A percentile compares a stretch with the other conserved stretches of the same genome.
phyloP scores from a whole-genome alignment of 768 basidiomycete genomes.

The Symmetrospora coprosmae region DNA sequence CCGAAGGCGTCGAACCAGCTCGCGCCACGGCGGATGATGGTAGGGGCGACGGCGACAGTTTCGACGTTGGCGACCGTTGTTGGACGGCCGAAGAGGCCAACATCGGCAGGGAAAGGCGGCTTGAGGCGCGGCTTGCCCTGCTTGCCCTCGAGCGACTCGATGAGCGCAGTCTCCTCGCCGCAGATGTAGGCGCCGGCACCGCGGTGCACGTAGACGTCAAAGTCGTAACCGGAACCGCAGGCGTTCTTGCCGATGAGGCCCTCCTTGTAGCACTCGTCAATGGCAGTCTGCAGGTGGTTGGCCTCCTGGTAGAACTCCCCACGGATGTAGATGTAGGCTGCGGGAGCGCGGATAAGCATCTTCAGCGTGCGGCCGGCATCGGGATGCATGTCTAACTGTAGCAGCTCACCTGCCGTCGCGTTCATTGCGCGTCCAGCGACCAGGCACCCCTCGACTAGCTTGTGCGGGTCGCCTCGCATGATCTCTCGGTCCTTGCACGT shows the following conservation, averaged over 20 bases:
- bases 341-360: not conserved
- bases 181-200: conserved; percentile 98
- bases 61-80: conserved; percentile 97
- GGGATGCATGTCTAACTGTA: not conserved
- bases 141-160: conserved; percentile 93
- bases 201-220: conserved; percentile 96
- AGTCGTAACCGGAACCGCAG: conserved; percentile 81
- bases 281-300: conserved; percentile 81
- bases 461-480: conserved; percentile 92
- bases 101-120: conserved; percentile 97
- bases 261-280: conserved; percentile 80
- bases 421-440: conserved; percentile 96
- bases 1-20: conserved; percentile 89
- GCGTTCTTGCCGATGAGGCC: conserved; percentile 80
- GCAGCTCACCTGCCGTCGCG: conserved; percentile 53
- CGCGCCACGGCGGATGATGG: conserved; percentile 77
- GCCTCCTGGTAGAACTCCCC: conserved; percentile 97
- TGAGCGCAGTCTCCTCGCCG: conserved; percentile 94
- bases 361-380: not conserved
- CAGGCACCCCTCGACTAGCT: conserved; percentile 91
- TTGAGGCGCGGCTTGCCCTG: conserved; percentile 96
- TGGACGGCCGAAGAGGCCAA: conserved; percentile 92
- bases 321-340: conserved; percentile 98
- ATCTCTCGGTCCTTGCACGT: conserved; percentile 99
- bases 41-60: conserved; percentile 93